Evolutionary conservation across 768 basidiomycete genomes (phyloP).

Genomic region (Agaricus sinodeliciosus): DNA sequence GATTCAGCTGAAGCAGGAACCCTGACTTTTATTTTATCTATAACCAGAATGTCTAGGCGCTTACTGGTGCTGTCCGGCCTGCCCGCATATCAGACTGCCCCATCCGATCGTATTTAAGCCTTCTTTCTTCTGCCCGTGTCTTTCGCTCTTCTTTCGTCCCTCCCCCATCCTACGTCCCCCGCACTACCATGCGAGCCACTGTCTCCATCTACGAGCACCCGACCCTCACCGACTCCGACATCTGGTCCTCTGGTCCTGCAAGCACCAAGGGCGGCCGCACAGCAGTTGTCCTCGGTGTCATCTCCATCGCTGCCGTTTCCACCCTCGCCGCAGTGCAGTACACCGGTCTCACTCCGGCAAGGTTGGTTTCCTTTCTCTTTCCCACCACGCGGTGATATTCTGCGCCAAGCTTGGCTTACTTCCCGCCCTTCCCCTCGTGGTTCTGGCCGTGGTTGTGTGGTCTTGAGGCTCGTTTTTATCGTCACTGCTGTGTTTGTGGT

Average conservation of each 20-base stretch:
- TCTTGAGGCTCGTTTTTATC: background rate
- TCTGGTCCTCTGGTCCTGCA: conserved; percentile 26
- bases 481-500: background rate
- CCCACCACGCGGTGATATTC: conserved; percentile 4
- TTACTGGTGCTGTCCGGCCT: background rate
- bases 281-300: conserved; percentile 22
- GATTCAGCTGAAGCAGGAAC: background rate
- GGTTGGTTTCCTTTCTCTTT: conserved; percentile 18
- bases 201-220: conserved; percentile 32
- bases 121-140: background rate
- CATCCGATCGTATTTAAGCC: background rate
- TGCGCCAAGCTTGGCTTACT: no score
- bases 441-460: background rate
- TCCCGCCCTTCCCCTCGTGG: background rate
- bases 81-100: background rate
- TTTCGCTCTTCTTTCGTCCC: conserved; percentile 1
- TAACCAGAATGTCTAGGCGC: conserved; percentile 4
- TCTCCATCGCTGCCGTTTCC: conserved; percentile 26
- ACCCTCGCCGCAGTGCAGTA: conserved; percentile 26
- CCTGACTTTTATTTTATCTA: conserved; percentile 8
- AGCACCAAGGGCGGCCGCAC: conserved; percentile 16
- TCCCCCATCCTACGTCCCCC: background rate
- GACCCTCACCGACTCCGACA: conserved; percentile 30
- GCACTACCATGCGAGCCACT: conserved; percentile 29
- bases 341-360: conserved; percentile 19